phyloP scores from a whole-genome alignment of 345 rosid genomes.

The Viola odorata region DNA sequence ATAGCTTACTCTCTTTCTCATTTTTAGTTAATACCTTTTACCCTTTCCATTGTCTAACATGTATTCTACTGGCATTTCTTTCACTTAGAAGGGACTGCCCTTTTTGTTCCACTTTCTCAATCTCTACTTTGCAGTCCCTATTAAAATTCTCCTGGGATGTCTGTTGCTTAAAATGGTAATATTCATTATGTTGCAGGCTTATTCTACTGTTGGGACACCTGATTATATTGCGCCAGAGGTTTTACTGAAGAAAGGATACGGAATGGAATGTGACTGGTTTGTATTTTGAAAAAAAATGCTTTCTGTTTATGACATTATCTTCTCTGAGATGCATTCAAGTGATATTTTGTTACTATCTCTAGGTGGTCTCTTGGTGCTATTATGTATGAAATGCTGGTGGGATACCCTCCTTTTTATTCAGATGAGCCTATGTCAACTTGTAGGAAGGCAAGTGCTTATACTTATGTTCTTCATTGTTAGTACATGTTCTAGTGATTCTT shows the following conservation, averaged over 20 bases:
- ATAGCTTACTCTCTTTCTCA: no score
- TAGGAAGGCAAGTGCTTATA: conserved; percentile 61
- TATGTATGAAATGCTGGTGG: conserved; percentile 99
- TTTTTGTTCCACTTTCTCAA: conserved; percentile 1
- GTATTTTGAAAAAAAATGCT: conserved; percentile 4
- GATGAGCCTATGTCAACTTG: conserved; percentile 99
- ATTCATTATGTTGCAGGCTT: conserved; percentile 20
- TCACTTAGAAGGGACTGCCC: background rate
- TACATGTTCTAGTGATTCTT: background rate
- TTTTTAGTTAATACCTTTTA: no score
- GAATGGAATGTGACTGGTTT: conserved; percentile 37
- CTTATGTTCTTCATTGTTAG: background rate
- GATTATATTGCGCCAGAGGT: conserved; percentile 36
- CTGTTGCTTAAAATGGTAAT: conserved; percentile 11
- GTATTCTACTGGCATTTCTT: no score
- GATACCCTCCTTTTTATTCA: conserved; percentile 97
- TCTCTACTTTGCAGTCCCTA: conserved; percentile 2
- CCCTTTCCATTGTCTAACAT: no score
- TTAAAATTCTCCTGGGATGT: background rate
- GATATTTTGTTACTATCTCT: conserved; percentile 14
- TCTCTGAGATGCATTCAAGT: conserved; percentile 8
- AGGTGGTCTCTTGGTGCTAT: conserved; percentile 99
- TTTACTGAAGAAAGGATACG: conserved; percentile 34
- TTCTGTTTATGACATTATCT: background rate
- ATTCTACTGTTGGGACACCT: conserved; percentile 29